Conservation (phyloP, 768 basidiomycete genomes). For the Termitomyces sp. region DNA sequence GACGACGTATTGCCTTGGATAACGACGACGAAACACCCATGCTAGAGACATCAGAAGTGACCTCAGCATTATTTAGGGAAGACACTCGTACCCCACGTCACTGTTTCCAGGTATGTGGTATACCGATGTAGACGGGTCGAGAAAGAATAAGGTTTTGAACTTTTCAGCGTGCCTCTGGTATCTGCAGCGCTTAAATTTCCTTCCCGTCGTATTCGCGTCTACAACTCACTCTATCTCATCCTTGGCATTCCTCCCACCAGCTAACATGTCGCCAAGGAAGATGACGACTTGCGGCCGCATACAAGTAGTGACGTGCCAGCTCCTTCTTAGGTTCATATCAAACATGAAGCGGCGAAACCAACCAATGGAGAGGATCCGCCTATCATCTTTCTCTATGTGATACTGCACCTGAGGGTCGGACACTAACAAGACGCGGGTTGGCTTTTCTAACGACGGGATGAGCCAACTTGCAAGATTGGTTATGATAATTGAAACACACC, state of each 20-base stretch:
- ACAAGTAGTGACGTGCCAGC: slow-evolving; percentile 58
- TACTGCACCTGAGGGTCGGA: slow-evolving; percentile 63
- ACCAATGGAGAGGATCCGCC: slow-evolving; percentile 34
- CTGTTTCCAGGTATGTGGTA: slow-evolving; percentile 78
- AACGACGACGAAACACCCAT: slow-evolving; percentile 48
- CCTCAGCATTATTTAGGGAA: not conserved
- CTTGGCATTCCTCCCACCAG: slow-evolving; percentile 51
- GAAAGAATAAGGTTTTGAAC: slow-evolving; percentile 58
- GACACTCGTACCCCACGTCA: slow-evolving; percentile 54
- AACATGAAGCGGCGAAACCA: slow-evolving; percentile 38
- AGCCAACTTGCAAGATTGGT: not conserved
- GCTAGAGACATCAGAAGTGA: slow-evolving; percentile 23
- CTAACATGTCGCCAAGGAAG: slow-evolving; percentile 74
- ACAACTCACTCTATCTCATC: slow-evolving; percentile 35
- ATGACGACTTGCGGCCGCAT: slow-evolving; percentile 61
- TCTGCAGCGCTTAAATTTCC: slow-evolving; percentile 28
- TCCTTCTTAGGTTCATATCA: slow-evolving; percentile 59
- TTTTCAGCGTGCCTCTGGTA: slow-evolving; percentile 52
- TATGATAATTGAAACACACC: slow-evolving; percentile 9
- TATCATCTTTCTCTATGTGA: slow-evolving; percentile 27
- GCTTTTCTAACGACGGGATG: slow-evolving; percentile 13
- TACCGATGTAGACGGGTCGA: slow-evolving; percentile 30
- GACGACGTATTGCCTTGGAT: slow-evolving; percentile 47
- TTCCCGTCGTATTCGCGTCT: not conserved
- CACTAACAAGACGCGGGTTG: slow-evolving; percentile 59